These are phyloP conservation scores for Penicillium maclennaniae DNA, from an alignment of 495 filamentous ascomycete genomes.

Conservation along the genomic window DNA sequence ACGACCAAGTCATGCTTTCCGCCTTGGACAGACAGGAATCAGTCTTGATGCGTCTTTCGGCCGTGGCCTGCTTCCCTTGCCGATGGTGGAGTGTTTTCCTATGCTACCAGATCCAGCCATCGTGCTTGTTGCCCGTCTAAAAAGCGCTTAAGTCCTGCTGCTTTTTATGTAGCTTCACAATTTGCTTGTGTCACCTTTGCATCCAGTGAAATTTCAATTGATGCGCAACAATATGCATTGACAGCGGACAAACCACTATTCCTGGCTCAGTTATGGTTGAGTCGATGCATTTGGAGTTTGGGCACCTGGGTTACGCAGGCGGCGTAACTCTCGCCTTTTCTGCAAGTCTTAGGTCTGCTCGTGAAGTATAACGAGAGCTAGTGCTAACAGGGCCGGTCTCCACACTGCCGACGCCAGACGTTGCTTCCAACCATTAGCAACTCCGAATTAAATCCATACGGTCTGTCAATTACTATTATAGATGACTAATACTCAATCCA, in stretches of 20 bases:
- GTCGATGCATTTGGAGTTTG: slow-evolving; percentile 27
- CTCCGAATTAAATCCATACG: neutral
- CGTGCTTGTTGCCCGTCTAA: slow-evolving; percentile 7
- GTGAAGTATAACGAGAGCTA: slow-evolving; percentile 13
- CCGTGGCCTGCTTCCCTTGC: slow-evolving; percentile 15
- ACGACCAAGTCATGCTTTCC: slow-evolving; percentile 14
- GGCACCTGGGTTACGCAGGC: slow-evolving; percentile 24
- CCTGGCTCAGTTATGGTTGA: slow-evolving; percentile 21
- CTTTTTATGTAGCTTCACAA: neutral
- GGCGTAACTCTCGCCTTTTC: slow-evolving; percentile 23
- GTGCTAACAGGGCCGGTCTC: slow-evolving; percentile 17
- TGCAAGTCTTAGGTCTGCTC: slow-evolving; percentile 24
- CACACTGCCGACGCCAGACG: slow-evolving; percentile 18
- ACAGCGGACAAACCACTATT: slow-evolving; percentile 16
- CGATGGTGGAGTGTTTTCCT: slow-evolving; percentile 26
- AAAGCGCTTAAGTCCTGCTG: too few relatives aligned
- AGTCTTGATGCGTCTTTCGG: slow-evolving; percentile 16
- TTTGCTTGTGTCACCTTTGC: slow-evolving; percentile 26
- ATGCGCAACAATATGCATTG: slow-evolving; percentile 20
- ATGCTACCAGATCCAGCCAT: slow-evolving; percentile 29
- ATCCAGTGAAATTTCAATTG: slow-evolving; percentile 22
- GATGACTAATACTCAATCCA: neutral
- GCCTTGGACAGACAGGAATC: slow-evolving; percentile 4
- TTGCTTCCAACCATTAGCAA: slow-evolving; percentile 4
- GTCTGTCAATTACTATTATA: neutral